Evolutionary conservation across 2,329 filamentous ascomycete species (phyloP).

Genomic region (Fusarium pseudoanthophilum): DNA sequence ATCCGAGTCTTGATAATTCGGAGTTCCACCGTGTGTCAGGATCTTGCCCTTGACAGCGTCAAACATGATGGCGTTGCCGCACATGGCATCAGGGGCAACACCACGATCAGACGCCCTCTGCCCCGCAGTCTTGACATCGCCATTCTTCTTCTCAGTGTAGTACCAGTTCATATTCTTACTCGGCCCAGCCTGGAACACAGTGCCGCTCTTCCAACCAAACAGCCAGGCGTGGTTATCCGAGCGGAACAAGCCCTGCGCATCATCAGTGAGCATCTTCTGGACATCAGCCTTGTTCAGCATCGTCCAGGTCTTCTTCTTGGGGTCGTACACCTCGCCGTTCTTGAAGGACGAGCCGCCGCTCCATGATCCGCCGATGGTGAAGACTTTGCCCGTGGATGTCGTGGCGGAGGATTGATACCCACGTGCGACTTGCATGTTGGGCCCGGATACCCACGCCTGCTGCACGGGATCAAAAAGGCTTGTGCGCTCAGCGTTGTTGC

Average conservation of each 20-base stretch:
- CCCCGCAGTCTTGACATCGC: conserved; percentile 39
- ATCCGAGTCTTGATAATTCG: conserved; percentile 56
- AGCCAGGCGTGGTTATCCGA: conserved; percentile 47
- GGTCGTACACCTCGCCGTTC: conserved; percentile 28
- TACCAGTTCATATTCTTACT: conserved; percentile 67
- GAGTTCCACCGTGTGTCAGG: conserved; percentile 61
- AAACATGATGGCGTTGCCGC: conserved; percentile 66
- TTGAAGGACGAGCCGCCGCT: conserved; percentile 15
- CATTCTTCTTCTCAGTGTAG: conserved; percentile 45
- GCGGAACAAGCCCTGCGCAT: conserved; percentile 59
- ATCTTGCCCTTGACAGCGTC: conserved; percentile 68
- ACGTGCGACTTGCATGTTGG: conserved; percentile 17
- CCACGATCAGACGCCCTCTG: conserved; percentile 48
- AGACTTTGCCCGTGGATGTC: conserved; percentile 23
- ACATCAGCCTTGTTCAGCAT: conserved; percentile 51
- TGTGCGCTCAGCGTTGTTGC: conserved; percentile 59
- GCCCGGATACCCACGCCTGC: conserved; percentile 8
- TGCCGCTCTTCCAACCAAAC: conserved; percentile 56
- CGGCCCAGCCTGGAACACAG: conserved; percentile 65
- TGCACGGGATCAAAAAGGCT: conserved; percentile 56
- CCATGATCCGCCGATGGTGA: conserved; percentile 31
- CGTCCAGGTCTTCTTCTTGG: conserved; percentile 20
- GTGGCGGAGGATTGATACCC: conserved; percentile 32
- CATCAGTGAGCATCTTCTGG: conserved; percentile 61
- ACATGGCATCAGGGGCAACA: conserved; percentile 61